phyloP scores from a whole-genome alignment of 2,329 filamentous ascomycete genomes.

The Diaporthe batatas region DNA sequence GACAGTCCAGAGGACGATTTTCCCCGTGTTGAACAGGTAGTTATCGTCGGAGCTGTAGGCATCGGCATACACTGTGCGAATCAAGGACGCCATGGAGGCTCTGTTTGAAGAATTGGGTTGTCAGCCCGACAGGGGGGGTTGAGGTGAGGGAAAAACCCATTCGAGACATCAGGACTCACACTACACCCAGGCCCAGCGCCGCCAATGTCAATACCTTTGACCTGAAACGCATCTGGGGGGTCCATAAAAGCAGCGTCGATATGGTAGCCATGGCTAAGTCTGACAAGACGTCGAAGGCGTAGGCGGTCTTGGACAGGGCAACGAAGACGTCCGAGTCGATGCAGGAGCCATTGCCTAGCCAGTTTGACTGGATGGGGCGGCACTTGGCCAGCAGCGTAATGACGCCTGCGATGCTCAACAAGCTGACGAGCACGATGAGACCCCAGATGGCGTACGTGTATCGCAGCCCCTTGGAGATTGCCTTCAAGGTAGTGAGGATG shows the following conservation, averaged over 20 bases:
- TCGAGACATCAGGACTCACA: conserved; percentile 38
- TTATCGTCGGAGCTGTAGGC: conserved; percentile 39
- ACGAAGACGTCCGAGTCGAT: conserved; percentile 39
- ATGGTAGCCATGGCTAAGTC: conserved; percentile 40
- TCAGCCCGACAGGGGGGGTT: background rate
- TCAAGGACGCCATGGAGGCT: conserved; percentile 38
- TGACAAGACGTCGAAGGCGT: conserved; percentile 39
- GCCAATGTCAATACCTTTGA: conserved; percentile 36
- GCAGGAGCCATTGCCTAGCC: conserved; percentile 37
- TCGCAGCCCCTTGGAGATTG: conserved; percentile 33
- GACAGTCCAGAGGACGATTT: conserved; percentile 42
- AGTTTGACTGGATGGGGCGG: conserved; percentile 41
- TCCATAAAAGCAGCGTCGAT: conserved; percentile 40
- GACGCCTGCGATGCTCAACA: conserved; percentile 39
- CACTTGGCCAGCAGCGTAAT: conserved; percentile 40
- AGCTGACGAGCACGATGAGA: conserved; percentile 39
- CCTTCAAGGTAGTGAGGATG: conserved; percentile 39
- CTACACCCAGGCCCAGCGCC: conserved; percentile 37
- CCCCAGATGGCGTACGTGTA: conserved; percentile 38
- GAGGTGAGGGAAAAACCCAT: background rate
- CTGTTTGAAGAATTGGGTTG: background rate
- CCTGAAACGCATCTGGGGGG: conserved; percentile 32
- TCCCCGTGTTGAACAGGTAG: conserved; percentile 41
- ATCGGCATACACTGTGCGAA: conserved; percentile 40
- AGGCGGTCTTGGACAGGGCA: conserved; percentile 41